Base-by-base conservation (phyloP, 139 green algal genomes). In the Penium margaritaceum region DNA sequence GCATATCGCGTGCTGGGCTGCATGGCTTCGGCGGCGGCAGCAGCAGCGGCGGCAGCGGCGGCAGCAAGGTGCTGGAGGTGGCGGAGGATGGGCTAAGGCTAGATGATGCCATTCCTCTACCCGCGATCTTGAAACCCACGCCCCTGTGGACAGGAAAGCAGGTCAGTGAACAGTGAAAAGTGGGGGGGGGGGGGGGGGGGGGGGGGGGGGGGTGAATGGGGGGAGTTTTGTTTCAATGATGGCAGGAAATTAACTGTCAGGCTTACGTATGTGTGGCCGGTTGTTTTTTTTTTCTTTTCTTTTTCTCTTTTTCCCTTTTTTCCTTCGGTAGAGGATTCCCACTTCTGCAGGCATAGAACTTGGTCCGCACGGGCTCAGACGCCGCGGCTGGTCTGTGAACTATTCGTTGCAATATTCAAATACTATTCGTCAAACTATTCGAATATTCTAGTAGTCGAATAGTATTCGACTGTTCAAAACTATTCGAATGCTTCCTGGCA, bases 91-190 rank as follows among this genome's bases (percentile, higher is more conserved):
- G 29, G 12, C n/a, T 72, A 3, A 29, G 24, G 44, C 51, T 41
- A 3, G 17, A n/a, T n/a, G 29, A 33, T 19, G 6, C 47, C 47
- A 29, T 58, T 21, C 47, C 80, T 30, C 68, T 69, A 15, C 93
- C 93, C 0, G 81, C 90, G 14, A 72, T 97, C 29, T 41, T 92
- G 1, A 93, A 92, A 74, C 93, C 93, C 9, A 63, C 65, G 5
- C 61, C 57, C 32, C 77, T 95, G 39, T 98, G 91, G 91, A 96
- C 90, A 0, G 93, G 93, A 35, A 51, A 98, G 86, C 91, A 97
- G 87, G 87, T 88, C n/a, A 60, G 2, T 1, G 43, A 54, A 19
- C 17, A 19, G 43, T 27, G 43, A 54, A 19, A 2, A 19, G 1
- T 1, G 19, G 1, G 2, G 2, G 2, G 2, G 43, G 2, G 43